A percentile compares a stretch with the other conserved stretches of the same genome.
These are phyloP conservation scores for Besnoitia besnoiti DNA, from an alignment of 169 alveolate species.

Conservation along the genomic window DNA sequence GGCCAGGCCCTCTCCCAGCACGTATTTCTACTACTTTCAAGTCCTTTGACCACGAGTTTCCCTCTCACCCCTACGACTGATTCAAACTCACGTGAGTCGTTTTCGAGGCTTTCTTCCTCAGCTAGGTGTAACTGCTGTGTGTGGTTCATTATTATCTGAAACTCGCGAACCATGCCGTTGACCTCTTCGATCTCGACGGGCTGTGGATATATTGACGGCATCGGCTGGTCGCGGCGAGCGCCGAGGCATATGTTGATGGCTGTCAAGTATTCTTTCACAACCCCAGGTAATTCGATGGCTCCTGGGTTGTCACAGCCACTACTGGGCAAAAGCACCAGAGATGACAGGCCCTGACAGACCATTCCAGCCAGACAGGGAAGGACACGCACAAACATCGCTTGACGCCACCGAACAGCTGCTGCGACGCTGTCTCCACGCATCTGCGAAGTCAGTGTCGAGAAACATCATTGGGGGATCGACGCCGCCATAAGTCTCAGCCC, in stretches of 20 bases:
- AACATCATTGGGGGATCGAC: no score
- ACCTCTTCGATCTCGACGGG: constrained; percentile 65
- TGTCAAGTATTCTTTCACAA: constrained; percentile 44
- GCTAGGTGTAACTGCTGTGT: constrained; percentile 55
- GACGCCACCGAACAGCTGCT: no score
- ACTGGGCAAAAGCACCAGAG: constrained; percentile 52
- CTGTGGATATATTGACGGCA: constrained; percentile 58
- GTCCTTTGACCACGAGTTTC: no score
- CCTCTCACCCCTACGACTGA: no score
- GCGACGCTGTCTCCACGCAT: no score
- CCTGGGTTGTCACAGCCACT: constrained; percentile 50
- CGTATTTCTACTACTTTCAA: no score
- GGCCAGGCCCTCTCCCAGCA: no score
- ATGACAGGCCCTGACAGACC: background rate
- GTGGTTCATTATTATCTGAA: constrained; percentile 43
- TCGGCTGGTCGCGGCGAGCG: background rate
- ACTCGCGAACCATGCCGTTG: constrained; percentile 60
- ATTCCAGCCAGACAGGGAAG: no score
- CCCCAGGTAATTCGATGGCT: constrained; percentile 39
- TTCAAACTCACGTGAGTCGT: background rate
- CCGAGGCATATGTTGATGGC: constrained; percentile 53
- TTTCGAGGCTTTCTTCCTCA: constrained; percentile 3
- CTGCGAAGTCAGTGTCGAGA: no score
- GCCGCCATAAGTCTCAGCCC: background rate
- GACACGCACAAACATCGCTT: no score